Base-by-base conservation (phyloP, 2,329 filamentous ascomycete species). In the Ilyonectria sp. region DNA sequence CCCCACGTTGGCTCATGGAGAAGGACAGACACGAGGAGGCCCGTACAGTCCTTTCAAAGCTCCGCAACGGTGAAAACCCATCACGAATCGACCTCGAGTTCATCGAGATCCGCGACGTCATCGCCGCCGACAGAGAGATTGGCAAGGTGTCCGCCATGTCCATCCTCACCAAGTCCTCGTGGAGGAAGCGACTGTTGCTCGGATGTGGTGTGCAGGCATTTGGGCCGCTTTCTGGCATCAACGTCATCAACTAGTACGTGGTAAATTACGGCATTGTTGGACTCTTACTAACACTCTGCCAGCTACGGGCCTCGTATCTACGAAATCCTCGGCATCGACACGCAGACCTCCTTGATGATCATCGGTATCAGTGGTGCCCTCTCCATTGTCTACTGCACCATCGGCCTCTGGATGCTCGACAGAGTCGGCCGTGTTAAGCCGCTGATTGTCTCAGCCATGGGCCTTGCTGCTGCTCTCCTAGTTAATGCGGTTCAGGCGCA, bases 291-390 rank as follows among this genome's bases (percentile, higher is more conserved):
- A 72, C 63, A 58, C 26, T 11, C 1, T 5, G 23, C 23, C 49
- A 72, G 54, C 47, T 77, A 76, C 31, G 74, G 75, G 3, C 75
- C 75, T 40, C 77, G 80, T 0, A 82, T 86, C 40, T 86, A 86
- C 70, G 73, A 76, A 13, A 78, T 82, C 4, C 78, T 86, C 0
- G 83, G 83, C 7, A 82, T 87, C 47, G 74, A 77, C 2, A 83
- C 79, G 0, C 80, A 80, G 8, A 83, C 79, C 1, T 84, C 84
- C 0, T 80, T 87, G 4, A 82, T 87, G 78, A 85, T 87, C 54
- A 83, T 86, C 67, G 86, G 85, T 4, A 82, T 87, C 68, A 85
- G 81, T 71, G 85, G 85, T 26, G 83, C 84, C 1, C 78, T 87
- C 8, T 83, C 84, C 0, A 83, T 83, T 33, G 74, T 85, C 23